Percentiles rank a stretch among this genome's conserved stretches.
phyloP scores from a whole-genome alignment of 2,329 filamentous ascomycete genomes.

The Phialocephala subalpina region DNA sequence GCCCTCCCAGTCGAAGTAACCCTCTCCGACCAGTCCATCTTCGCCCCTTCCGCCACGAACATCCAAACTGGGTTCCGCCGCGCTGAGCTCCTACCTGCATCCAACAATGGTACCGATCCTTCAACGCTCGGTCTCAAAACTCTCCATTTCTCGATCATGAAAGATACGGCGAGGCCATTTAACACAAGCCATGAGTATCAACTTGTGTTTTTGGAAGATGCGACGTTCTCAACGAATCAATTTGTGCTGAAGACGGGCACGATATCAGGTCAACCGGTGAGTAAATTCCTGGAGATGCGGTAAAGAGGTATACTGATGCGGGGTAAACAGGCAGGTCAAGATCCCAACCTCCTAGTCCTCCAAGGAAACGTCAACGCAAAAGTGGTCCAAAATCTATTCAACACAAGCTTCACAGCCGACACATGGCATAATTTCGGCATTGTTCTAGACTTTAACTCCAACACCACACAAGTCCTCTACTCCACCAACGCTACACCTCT shows the following conservation, averaged over 20 bases:
- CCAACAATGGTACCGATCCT: conserved; percentile 59
- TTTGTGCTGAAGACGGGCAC: conserved; percentile 63
- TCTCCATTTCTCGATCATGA: conserved; percentile 66
- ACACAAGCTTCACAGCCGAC: conserved; percentile 55
- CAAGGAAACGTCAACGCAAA: conserved; percentile 54
- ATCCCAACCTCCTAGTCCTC: conserved; percentile 54
- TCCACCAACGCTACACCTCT: conserved; percentile 57
- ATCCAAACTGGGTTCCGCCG: conserved; percentile 67
- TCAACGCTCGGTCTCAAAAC: conserved; percentile 64
- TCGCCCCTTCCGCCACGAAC: conserved; percentile 56
- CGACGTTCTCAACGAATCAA: conserved; percentile 58
- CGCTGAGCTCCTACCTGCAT: conserved; percentile 60
- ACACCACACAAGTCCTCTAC: conserved; percentile 65
- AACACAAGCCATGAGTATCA: conserved; percentile 70
- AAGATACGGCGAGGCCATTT: conserved; percentile 57
- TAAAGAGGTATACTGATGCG: too few relatives aligned
- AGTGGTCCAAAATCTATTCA: conserved; percentile 57
- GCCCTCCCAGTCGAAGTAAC: conserved; percentile 32
- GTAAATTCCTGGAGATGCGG: too few relatives aligned
- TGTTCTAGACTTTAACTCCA: conserved; percentile 61
- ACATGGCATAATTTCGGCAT: conserved; percentile 70
- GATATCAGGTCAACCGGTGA: conserved; percentile 51
- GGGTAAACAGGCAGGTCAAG: conserved; percentile 23
- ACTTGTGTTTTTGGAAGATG: conserved; percentile 58
- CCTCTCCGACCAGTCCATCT: conserved; percentile 62